A percentile compares a stretch with the other conserved stretches of the same genome.
phyloP scores from a whole-genome alignment of 1,284 basidiomycete species.

The Sanghuangporus sanghuang region DNA sequence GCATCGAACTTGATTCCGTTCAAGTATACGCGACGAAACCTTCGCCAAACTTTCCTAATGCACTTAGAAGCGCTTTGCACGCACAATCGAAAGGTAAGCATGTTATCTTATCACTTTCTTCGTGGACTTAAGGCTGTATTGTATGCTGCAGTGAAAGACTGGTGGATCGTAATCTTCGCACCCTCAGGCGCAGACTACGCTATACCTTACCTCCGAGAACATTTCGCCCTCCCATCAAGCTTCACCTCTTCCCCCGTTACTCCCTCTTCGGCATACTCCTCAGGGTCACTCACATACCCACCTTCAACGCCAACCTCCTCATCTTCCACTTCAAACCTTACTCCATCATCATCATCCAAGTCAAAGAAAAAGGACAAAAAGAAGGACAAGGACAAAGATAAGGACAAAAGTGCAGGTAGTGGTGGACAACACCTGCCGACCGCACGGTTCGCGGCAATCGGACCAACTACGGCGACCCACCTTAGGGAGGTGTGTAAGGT shows the following conservation, averaged over 20 bases:
- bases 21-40: conserved; percentile 66
- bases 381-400: conserved; percentile 1
- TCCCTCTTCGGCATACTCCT: neutral
- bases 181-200: conserved; percentile 64
- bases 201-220: conserved; percentile 42
- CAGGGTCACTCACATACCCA: neutral
- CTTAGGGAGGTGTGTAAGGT: conserved; percentile 42
- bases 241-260: neutral
- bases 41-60: conserved; percentile 44
- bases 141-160: conserved; percentile 23
- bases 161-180: conserved; percentile 75
- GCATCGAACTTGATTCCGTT: conserved; percentile 41
- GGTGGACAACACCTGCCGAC: conserved; percentile 6
- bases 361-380: conserved; percentile 4
- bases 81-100: conserved; percentile 25
- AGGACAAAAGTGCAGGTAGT: neutral
- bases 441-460: conserved; percentile 53
- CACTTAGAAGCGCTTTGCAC: conserved; percentile 35
- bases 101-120: neutral
- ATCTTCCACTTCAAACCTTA: neutral
- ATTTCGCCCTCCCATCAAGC: conserved; percentile 33
- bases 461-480: conserved; percentile 56
- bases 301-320: neutral
- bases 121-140: neutral
- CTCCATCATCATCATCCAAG: neutral